Evolutionary conservation across 2,329 filamentous ascomycete species (phyloP), one percentile per base, ranked within the genome.

Genomic region (Alternaria novae-zelandiae): DNA sequence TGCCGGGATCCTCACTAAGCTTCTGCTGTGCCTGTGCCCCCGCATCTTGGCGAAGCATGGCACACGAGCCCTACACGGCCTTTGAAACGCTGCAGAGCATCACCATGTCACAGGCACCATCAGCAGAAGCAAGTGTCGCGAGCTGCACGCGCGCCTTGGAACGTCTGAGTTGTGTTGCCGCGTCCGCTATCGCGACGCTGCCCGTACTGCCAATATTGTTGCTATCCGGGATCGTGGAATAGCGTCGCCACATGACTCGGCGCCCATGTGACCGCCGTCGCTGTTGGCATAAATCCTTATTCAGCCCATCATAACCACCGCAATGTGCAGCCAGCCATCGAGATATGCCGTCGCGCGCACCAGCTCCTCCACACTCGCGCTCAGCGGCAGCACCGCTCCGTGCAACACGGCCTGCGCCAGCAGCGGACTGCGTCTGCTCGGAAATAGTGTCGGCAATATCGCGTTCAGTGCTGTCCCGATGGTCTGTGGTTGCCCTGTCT

Each of bases 281-380:
- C 30, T 36, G 28, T 17, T 12, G 49, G 49, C 58, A 57, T 23
- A 53, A 54, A 50, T 17, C 51, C 56, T 58, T 56, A 56, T 53
- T 61, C 74, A 87, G 13, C 82, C 83, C 75, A 93, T 84, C 83
- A 96, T 90, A 20, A 90, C 86, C 6, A 97, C 87, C 56, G 93
- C 91, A 45, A 97, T 81, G 79, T 93, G 93, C 25, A 97, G 80
- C 91, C 94, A 99, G 0, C 96, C 96, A 81, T 99, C 96, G 0
- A 93, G 89, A 83, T 97, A 98, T 2, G 93, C 89, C 5, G 92
- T 91, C 74, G 91, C 91, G 60, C 89, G 87, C 81, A 96, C 91
- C 61, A 99, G 79, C 50, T 97, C 95, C 74, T 93, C 91, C 17
- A 99, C 80, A 23, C 90, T 90, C 1, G 94, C 91, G 63, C 84